Conservation (phyloP, 179 eudicot genomes). For the Vitellaria paradoxa region DNA sequence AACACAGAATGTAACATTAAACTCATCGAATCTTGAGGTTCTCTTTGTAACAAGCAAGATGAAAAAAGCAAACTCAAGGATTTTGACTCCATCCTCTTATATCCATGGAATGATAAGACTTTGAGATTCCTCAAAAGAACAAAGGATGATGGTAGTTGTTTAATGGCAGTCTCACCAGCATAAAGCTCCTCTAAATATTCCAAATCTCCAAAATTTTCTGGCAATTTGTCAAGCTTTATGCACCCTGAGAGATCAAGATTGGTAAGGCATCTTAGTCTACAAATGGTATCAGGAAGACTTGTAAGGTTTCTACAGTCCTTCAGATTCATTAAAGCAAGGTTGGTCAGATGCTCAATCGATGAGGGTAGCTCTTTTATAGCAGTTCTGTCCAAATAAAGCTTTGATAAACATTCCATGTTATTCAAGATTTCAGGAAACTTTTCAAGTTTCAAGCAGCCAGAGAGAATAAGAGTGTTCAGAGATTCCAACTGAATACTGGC, state of each 20-base stretch:
- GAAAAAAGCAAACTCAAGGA: too few relatives aligned
- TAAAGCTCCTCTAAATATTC: neutral
- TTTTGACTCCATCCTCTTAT: neutral
- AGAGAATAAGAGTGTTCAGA: neutral
- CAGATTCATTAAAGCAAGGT: neutral
- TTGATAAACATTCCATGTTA: neutral
- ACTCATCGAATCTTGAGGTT: too few relatives aligned
- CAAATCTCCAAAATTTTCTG: neutral
- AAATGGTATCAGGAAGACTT: neutral
- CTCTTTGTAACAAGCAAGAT: too few relatives aligned
- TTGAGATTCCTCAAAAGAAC: too few relatives aligned
- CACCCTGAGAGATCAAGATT: neutral
- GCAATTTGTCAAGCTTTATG: neutral
- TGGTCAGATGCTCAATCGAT: neutral
- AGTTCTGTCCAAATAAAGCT: neutral
- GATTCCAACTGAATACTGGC: neutral
- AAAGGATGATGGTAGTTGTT: neutral
- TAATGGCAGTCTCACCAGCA: neutral
- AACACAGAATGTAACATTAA: neutral
- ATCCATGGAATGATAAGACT: neutral
- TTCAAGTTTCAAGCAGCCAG: conserved; percentile 6
- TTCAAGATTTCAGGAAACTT: neutral
- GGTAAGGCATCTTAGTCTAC: neutral
- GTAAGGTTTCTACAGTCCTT: neutral
- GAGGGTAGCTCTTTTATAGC: neutral